Percentiles rank a stretch among this genome's conserved stretches.
phyloP scores from a whole-genome alignment of 1,284 basidiomycete genomes.

The Crepidotus sp. region DNA sequence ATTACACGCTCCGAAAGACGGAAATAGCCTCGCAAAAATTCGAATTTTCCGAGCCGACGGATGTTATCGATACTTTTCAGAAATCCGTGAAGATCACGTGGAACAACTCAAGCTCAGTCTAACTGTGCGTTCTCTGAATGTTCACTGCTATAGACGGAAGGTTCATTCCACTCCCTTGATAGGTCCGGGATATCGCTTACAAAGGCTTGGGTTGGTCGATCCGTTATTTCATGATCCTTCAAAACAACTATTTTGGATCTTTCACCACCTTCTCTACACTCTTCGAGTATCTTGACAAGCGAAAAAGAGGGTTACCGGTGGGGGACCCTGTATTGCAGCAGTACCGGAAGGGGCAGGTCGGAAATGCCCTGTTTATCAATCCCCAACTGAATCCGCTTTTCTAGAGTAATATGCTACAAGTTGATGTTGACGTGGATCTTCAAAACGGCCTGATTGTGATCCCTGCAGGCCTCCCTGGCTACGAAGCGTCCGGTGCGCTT shows the following conservation, averaged over 20 bases:
- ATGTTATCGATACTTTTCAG: constrained; percentile 67
- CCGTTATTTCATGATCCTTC: constrained; percentile 77
- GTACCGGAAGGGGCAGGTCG: constrained; percentile 62
- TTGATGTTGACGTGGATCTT: constrained; percentile 53
- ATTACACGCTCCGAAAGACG: constrained; percentile 52
- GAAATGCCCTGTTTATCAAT: constrained; percentile 8
- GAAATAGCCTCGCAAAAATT: constrained; percentile 53
- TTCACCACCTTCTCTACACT: constrained; percentile 89
- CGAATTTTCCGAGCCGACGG: constrained; percentile 53
- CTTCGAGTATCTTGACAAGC: constrained; percentile 72
- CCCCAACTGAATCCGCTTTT: neutral
- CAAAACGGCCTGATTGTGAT: constrained; percentile 51
- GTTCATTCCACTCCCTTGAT: constrained; percentile 10
- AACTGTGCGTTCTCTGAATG: constrained; percentile 36
- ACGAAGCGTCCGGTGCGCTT: constrained; percentile 32
- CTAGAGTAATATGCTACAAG: constrained; percentile 77
- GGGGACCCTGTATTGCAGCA: constrained; percentile 79
- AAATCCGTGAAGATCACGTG: constrained; percentile 58
- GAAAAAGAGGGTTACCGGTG: constrained; percentile 39
- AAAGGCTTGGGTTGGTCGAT: constrained; percentile 81
- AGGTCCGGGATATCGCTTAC: constrained; percentile 52
- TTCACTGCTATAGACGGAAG: constrained; percentile 1
- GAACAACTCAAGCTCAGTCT: constrained; percentile 73
- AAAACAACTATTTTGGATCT: constrained; percentile 86
- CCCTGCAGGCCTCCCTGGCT: constrained; percentile 72